Percentiles rank a stretch among this genome's conserved stretches.
phyloP scores from a whole-genome alignment of 306 rosid species.

The Coriaria nepalensis region DNA sequence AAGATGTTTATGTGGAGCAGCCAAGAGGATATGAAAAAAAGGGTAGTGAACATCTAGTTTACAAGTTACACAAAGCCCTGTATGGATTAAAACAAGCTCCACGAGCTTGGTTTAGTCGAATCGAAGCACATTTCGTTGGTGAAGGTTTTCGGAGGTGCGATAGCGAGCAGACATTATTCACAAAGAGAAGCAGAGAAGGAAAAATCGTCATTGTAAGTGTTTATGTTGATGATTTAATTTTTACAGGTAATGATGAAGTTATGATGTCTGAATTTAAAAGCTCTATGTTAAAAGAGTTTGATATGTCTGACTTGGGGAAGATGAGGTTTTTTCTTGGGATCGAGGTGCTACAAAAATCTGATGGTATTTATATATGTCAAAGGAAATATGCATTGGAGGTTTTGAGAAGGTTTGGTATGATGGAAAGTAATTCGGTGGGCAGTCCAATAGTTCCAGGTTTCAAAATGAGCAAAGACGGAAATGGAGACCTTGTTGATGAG shows the following conservation, averaged over 20 bases:
- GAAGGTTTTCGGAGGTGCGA: too few species aligned
- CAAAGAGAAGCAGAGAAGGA: neutral
- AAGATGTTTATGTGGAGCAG: conserved; percentile 11
- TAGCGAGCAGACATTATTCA: neutral
- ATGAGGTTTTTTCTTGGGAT: conserved; percentile 7
- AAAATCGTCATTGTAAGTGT: conserved; percentile 9
- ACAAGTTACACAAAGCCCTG: conserved; percentile 7
- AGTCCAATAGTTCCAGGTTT: neutral
- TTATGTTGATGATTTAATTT: conserved; percentile 12
- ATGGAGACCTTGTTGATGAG: neutral
- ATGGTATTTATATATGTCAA: too few species aligned
- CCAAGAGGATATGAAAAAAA: conserved; percentile 9
- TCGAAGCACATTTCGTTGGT: conserved; percentile 1
- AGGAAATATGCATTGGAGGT: too few species aligned
- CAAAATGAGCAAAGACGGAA: neutral
- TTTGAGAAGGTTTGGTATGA: neutral
- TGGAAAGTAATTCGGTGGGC: neutral
- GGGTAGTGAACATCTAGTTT: neutral
- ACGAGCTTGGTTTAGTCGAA: neutral
- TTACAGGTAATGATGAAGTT: conserved; percentile 9
- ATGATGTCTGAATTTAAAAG: conserved; percentile 8
- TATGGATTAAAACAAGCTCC: neutral
- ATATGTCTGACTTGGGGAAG: neutral
- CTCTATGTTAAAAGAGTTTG: conserved; percentile 5
- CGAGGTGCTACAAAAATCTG: too few species aligned